Conservation (phyloP, 2,329 filamentous ascomycete species). For the Chrysoporthe puriensis region DNA sequence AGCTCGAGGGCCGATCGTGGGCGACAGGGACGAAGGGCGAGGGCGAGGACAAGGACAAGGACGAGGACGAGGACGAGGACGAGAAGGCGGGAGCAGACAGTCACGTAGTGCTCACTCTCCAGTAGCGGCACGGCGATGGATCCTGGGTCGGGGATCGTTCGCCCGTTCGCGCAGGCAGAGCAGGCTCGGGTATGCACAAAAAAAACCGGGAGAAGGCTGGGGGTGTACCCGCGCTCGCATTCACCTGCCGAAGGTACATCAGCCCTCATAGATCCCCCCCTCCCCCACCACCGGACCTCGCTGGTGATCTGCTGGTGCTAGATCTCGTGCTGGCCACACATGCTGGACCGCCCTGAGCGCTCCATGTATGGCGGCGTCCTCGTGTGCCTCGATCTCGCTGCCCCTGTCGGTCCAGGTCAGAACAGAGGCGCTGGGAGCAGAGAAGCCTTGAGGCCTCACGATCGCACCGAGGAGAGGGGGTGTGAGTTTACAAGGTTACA, state of each 20-base stretch:
- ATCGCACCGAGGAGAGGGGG: background rate
- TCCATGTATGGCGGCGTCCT: too few relatives aligned
- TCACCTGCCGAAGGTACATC: background rate
- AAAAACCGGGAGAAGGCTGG: conserved; percentile 5
- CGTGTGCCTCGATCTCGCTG: too few relatives aligned
- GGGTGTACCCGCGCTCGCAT: conserved; percentile 7
- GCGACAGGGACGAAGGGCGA: too few relatives aligned
- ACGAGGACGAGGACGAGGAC: background rate
- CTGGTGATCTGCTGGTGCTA: background rate
- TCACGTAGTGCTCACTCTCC: conserved; percentile 6
- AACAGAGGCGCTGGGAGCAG: background rate
- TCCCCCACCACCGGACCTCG: too few relatives aligned
- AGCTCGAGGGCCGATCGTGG: too few relatives aligned
- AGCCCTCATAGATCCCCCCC: background rate
- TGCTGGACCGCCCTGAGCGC: too few relatives aligned
- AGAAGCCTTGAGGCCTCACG: background rate
- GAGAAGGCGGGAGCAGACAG: background rate
- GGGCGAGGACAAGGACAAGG: too few relatives aligned
- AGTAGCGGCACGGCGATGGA: background rate
- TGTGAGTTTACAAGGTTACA: background rate
- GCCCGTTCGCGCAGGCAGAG: conserved; percentile 12
- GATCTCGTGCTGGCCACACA: too few relatives aligned
- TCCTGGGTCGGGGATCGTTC: conserved; percentile 11
- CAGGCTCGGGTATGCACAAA: conserved; percentile 12
- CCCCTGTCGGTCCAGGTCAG: background rate